phyloP scores from a whole-genome alignment of 306 rosid species.

The Vicia villosa region DNA sequence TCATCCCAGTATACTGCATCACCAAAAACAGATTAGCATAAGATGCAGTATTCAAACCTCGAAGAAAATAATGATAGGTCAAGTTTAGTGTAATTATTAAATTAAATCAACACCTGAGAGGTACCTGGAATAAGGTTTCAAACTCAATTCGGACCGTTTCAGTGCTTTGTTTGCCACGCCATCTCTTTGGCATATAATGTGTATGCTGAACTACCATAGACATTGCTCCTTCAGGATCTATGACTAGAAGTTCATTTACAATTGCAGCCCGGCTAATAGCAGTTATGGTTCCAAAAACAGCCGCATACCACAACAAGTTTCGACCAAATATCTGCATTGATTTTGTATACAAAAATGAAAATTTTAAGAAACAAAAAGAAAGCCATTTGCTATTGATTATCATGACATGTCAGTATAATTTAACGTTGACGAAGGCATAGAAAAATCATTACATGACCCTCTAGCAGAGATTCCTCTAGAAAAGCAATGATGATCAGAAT shows the following conservation, averaged over 20 bases:
- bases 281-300: slow-evolving; percentile 89
- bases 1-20: slow-evolving; percentile 88
- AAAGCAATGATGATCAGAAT: slow-evolving; percentile 85
- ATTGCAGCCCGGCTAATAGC: slow-evolving; percentile 80
- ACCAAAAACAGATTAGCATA: slow-evolving; percentile 27
- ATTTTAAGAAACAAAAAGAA: not conserved
- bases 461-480: slow-evolving; percentile 90
- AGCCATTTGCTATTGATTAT: not conserved
- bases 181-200: slow-evolving; percentile 95
- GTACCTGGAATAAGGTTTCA: slow-evolving; percentile 91
- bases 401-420: slow-evolving; percentile 1
- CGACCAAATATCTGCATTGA: slow-evolving; percentile 81
- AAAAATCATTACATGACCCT: slow-evolving; percentile 78
- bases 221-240: slow-evolving; percentile 84
- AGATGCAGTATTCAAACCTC: slow-evolving; percentile 26
- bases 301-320: slow-evolving; percentile 94
- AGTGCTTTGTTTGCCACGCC: slow-evolving; percentile 87
- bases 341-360: not conserved
- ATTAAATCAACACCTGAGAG: not conserved
- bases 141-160: slow-evolving; percentile 65
- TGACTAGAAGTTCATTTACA: slow-evolving; percentile 69
- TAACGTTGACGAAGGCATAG: slow-evolving; percentile 15
- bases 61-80: not conserved
- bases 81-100: slow-evolving; percentile 10
- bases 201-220: slow-evolving; percentile 87